A percentile compares a stretch with the other conserved stretches of the same genome.
Conservation (phyloP, 371 early-diverging fungal species). For the Thermomucor indicae-seudaticae region DNA sequence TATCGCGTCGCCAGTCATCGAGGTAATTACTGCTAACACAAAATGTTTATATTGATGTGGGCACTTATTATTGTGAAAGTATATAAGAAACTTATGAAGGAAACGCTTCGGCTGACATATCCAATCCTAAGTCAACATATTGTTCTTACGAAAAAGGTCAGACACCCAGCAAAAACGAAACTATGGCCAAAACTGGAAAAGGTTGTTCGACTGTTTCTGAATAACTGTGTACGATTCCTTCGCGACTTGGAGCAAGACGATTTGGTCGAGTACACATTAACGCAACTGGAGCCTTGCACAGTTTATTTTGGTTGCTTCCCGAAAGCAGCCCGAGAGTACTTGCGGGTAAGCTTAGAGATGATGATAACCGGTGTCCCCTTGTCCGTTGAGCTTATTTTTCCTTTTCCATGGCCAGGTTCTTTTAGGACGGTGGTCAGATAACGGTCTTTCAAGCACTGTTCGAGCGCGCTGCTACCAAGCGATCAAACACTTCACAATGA, state of each 20-base stretch:
- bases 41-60: background rate
- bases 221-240: conserved; percentile 68
- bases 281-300: conserved; percentile 67
- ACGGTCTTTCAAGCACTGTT: conserved; percentile 57
- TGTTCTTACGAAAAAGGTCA: conserved; percentile 43
- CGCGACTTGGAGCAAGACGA: conserved; percentile 74
- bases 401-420: conserved; percentile 28
- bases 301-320: conserved; percentile 81
- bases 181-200: conserved; percentile 78
- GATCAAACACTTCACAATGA: conserved; percentile 21
- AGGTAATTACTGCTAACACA: conserved; percentile 18
- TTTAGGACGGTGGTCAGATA: conserved; percentile 63
- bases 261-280: conserved; percentile 75
- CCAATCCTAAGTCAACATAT: conserved; percentile 59
- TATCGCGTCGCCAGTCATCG: conserved; percentile 70
- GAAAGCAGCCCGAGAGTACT: conserved; percentile 73
- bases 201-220: conserved; percentile 73
- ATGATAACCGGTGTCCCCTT: too few relatives aligned
- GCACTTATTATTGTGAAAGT: conserved; percentile 25
- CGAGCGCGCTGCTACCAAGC: conserved; percentile 54
- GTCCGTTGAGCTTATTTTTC: background rate
- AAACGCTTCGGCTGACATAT: conserved; percentile 52
- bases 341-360: conserved; percentile 50
- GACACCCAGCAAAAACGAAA: conserved; percentile 51
- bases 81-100: conserved; percentile 73